Evolutionary conservation across 2,329 filamentous ascomycete genomes (phyloP), one percentile per base, ranked within the genome.

Genomic region (Akanthomyces muscarius): DNA sequence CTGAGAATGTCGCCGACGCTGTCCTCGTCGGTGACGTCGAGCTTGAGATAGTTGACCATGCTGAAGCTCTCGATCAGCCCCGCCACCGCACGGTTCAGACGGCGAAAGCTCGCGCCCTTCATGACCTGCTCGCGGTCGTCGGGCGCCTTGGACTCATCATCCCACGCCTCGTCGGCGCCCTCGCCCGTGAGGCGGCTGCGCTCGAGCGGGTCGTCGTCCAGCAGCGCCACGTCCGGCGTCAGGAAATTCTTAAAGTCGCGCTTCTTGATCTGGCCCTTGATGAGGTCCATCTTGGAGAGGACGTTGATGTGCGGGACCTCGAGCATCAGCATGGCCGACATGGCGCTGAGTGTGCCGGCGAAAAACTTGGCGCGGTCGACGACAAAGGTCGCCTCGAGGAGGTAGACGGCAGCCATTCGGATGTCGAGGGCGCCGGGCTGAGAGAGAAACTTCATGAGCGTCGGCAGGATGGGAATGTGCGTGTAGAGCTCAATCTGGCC

Each of bases 311-410:
- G 95, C 5, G 95, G 95, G 67, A 98, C 87, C 77, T 98, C 95
- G 66, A 99, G 85, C 92, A 98, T 95, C 71, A 99, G 87, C 95
- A 99, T 99, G 67, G 95, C 93, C 71, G 91, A 96, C 95, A 99
- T 98, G 67, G 95, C 95, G 73, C 90, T 95, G 65, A 99, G 81
- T 0, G 95, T 97, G 14, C 95, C 95, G 0, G 95, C 89, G 76
- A 99, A 98, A 82, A 96, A 99, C 79, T 98, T 99, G 71, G 95
- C 91, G 65, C 92, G 89, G 77, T 99, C 95, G 66, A 97, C 86
- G 70, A 98, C 89, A 74, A 98, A 99, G 10, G 93, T 97, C 14
- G 92, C 91, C 76, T 99, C 95, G 66, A 99, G 88, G 38, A 99
- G 86, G 76, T 98, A 99, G 11, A 94, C 87, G 50, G 95, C 95